Base-by-base conservation (phyloP, 495 filamentous ascomycete genomes). In the Friedmanniomyces simplex region DNA sequence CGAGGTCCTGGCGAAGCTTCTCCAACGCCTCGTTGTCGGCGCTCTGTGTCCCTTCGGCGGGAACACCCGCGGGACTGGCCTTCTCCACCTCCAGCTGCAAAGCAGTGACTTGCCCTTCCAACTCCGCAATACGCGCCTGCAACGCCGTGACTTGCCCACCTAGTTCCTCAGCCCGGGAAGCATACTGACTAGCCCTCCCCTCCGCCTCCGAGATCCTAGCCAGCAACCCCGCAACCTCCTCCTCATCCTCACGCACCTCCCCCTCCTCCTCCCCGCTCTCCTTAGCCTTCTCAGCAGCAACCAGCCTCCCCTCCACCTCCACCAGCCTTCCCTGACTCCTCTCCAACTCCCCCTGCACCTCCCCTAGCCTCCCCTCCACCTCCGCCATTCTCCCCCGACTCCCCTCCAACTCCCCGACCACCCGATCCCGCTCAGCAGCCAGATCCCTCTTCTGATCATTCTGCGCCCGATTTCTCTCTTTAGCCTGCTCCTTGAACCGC, bases 401-500 rank as follows among this genome's bases (percentile, higher is more conserved):
- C n/a, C 32, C 54, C 14, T 53, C 43, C 22, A 67, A 55, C 46
- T 67, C 59, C 32, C 55, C 28, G 20, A 18, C 42, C 0, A 68
- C 32, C 21, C 55, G 28, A 11, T 68, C 66, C 58, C 79, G 80
- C 68, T 83, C 79, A 57, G 75, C 59, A 52, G 49, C 78, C 71
- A 64, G 75, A 78, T 76, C 75, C 22, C 74, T 75, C 57, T 82
- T 77, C 50, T 72, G 74, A 1, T 69, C 72, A 24, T 68, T 69
- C 7, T 79, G 71, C 12, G 78, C 72, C 63, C 78, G 81, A 7
- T 76, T 77, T 18, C 77, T 71, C 16, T 69, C 76, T 68, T 86
- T 85, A 63, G 79, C 83, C 53, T 86, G 83, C 3, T 79, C 77
- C 0, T 73, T 75, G 24, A 87, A 75, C 51, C 75, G 76, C 32